Evolutionary conservation across 2,329 filamentous ascomycete species (phyloP).

Genomic region (Fusarium mundagurra): DNA sequence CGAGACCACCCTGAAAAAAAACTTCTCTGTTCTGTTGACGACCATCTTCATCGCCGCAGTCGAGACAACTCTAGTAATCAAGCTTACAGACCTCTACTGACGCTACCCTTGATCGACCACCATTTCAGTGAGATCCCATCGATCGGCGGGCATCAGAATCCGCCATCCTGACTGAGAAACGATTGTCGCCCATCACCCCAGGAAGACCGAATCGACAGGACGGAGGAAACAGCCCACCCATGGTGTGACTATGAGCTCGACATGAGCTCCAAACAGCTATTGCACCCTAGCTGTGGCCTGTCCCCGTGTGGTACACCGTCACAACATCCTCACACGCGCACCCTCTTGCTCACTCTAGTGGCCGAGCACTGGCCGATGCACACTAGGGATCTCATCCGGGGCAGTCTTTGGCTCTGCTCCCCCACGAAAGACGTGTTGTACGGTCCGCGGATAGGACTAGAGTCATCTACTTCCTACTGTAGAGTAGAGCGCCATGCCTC

Average conservation of each 20-base stretch:
- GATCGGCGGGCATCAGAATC: slow-evolving; percentile 36
- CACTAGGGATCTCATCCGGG: slow-evolving; percentile 33
- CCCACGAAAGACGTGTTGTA: slow-evolving; percentile 6
- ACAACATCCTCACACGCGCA: slow-evolving; percentile 35
- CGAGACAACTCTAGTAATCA: slow-evolving; percentile 29
- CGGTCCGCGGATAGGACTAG: slow-evolving; percentile 16
- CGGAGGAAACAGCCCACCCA: slow-evolving; percentile 42
- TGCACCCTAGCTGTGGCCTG: slow-evolving; percentile 37
- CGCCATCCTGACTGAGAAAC: slow-evolving; percentile 35
- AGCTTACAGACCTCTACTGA: slow-evolving; percentile 16
- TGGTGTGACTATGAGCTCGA: slow-evolving; percentile 43
- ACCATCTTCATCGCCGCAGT: slow-evolving; percentile 21
- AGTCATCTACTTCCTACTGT: slow-evolving; percentile 10
- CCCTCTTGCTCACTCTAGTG: slow-evolving; percentile 26
- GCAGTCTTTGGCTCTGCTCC: slow-evolving; percentile 23
- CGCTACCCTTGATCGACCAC: slow-evolving; percentile 35
- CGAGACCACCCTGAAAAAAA: slow-evolving; percentile 15
- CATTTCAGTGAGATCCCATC: slow-evolving; percentile 39
- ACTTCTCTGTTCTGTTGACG: background rate
- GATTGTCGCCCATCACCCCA: slow-evolving; percentile 35
- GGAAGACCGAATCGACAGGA: slow-evolving; percentile 41
- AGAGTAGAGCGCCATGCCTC: background rate
- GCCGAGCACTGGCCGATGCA: slow-evolving; percentile 15
- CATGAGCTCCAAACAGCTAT: slow-evolving; percentile 38
- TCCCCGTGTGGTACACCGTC: slow-evolving; percentile 34